Percentiles rank a stretch among this genome's conserved stretches.
Conservation (phyloP, 805 yeast species). For the Metschnikowia anglica region DNA sequence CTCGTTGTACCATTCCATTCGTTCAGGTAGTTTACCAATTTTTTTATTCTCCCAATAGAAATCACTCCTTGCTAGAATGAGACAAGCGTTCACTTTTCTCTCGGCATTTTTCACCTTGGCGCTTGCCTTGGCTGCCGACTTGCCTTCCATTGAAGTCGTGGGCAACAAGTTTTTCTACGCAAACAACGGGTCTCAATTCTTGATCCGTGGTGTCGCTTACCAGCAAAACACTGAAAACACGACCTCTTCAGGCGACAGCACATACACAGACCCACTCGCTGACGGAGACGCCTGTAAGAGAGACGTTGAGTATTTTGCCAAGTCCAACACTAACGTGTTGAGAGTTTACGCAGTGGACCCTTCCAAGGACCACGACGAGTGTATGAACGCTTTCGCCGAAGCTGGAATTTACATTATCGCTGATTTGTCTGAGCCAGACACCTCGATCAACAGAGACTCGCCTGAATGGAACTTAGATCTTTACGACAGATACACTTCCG, state of each 20-base stretch:
- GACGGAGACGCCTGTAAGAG: slow-evolving; percentile 68
- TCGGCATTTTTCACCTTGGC: slow-evolving; percentile 15
- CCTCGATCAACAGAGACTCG: slow-evolving; percentile 69
- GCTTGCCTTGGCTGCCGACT: slow-evolving; percentile 16
- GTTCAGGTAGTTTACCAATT: neutral
- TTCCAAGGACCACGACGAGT: slow-evolving; percentile 56
- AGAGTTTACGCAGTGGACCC: slow-evolving; percentile 88
- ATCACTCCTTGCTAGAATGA: slow-evolving; percentile 8
- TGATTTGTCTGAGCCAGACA: slow-evolving; percentile 63
- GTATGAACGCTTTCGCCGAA: slow-evolving; percentile 59
- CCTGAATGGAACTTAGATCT: slow-evolving; percentile 78
- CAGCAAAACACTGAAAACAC: slow-evolving; percentile 63
- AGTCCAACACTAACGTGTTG: slow-evolving; percentile 71
- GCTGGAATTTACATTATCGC: slow-evolving; percentile 47
- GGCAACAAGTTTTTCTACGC: slow-evolving; percentile 78
- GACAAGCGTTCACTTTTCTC: slow-evolving; percentile 12
- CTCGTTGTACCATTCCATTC: slow-evolving; percentile 1
- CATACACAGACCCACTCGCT: slow-evolving; percentile 73
- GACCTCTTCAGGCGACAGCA: slow-evolving; percentile 27
- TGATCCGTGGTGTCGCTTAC: slow-evolving; percentile 76
- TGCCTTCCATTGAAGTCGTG: slow-evolving; percentile 54
- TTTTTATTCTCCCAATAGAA: neutral
- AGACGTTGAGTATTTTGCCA: slow-evolving; percentile 73
- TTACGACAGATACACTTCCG: slow-evolving; percentile 74
- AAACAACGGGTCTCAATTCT: slow-evolving; percentile 77